These are phyloP conservation scores for Paracamarosporium sp. DNA, from an alignment of 2,329 filamentous ascomycete species.

Conservation along the genomic window DNA sequence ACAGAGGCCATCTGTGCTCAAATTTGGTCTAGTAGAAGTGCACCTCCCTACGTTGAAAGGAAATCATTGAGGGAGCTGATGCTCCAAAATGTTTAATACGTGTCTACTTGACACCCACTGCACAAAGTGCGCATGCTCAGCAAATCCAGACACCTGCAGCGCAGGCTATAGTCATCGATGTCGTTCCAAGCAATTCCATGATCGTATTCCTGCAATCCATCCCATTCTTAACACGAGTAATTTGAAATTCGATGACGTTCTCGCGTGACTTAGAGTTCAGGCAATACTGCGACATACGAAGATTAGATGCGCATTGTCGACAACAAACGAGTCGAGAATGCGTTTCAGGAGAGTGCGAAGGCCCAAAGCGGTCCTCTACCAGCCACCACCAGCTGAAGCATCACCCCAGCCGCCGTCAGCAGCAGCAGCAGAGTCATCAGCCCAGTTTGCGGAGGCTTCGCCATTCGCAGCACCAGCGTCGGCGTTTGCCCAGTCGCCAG, in stretches of 20 bases:
- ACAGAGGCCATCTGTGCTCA: no score
- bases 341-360: not conserved
- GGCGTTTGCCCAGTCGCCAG: slow-evolving; percentile 25
- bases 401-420: slow-evolving; percentile 11
- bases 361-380: not conserved
- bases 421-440: slow-evolving; percentile 22
- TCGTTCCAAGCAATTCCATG: not conserved
- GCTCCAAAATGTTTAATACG: not conserved
- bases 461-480: slow-evolving; percentile 20
- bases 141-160: not conserved
- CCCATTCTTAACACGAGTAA: not conserved
- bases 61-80: not conserved
- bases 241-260: not conserved
- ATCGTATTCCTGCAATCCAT: not conserved
- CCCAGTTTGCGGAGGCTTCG: slow-evolving; percentile 18
- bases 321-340: not conserved
- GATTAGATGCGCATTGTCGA: not conserved
- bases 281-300: not conserved
- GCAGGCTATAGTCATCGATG: not conserved
- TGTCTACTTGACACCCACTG: not conserved
- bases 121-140: not conserved
- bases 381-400: slow-evolving; percentile 5
- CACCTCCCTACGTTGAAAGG: not conserved
- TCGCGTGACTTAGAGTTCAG: not conserved
- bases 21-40: no score